phyloP scores from a whole-genome alignment of 2,329 filamentous ascomycete species.

The Claviceps purpurea region DNA sequence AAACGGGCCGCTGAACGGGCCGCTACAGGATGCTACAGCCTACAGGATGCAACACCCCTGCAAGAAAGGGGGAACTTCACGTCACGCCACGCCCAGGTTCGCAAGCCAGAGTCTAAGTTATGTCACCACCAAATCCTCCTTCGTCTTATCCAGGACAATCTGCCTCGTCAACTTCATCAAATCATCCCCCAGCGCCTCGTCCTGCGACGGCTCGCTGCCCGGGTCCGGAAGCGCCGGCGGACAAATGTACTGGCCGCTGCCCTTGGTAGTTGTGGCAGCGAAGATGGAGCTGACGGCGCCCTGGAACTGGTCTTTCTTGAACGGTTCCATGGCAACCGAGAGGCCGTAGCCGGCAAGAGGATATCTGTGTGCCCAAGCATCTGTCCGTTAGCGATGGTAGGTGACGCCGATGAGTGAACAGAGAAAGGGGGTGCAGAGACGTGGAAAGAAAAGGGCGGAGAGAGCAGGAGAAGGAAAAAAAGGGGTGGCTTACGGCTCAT shows the following conservation, averaged over 20 bases:
- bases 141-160: neutral
- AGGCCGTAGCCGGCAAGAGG: conserved; percentile 1
- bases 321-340: neutral
- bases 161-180: neutral
- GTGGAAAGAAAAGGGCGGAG: no score
- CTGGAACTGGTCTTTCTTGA: neutral
- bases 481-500: neutral
- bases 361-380: neutral
- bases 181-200: neutral
- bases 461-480: neutral
- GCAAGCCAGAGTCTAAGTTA: neutral
- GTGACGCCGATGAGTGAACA: no score
- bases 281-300: conserved; percentile 1
- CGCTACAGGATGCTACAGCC: no score
- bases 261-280: neutral
- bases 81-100: neutral
- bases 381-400: neutral
- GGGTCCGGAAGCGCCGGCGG: neutral
- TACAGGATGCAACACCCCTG: no score
- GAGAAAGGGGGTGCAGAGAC: no score
- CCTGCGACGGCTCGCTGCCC: neutral
- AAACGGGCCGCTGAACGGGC: no score
- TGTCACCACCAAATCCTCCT: neutral
- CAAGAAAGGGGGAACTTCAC: neutral
- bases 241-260: neutral